Evolutionary conservation across 495 filamentous ascomycete species (phyloP), one percentile per base, ranked within the genome.

Genomic region (Hypoxylon trugodes): DNA sequence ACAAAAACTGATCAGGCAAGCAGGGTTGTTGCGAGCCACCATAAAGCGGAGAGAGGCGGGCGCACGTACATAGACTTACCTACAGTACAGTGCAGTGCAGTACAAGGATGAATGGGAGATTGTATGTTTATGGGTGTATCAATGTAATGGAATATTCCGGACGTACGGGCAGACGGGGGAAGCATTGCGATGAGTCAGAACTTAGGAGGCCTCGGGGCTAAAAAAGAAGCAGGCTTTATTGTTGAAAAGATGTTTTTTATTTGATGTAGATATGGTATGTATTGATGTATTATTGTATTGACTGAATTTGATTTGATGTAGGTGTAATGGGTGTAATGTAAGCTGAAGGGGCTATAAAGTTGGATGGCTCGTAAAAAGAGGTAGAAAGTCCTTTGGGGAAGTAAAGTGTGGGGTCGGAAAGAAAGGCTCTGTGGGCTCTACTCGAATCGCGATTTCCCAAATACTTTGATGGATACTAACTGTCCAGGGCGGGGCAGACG

Each of bases 361-460:
- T n/a, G n/a, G n/a, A n/a, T n/a, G n/a, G n/a, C n/a, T n/a, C n/a
- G n/a, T n/a, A n/a, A 40, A 40, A 40, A 40, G 7, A 4, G 21
- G 37, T 51, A 54, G 26, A 54, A 37, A 47, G 41, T 52, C 45
- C 42, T 36, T 53, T 51, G 33, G 43, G 51, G 45, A 57, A 58
- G n/a, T 41, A 38, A 49, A 64, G 36, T 66, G 56, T 61, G 56
- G 63, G 63, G 63, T 52, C 37, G 26, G 46, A 54, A 48, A 58
- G 19, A 55, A 38, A 35, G 18, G 40, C 28, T 32, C 18, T n/a
- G 15, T n/a, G n/a, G n/a, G n/a, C n/a, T n/a, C n/a, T n/a, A 30
- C 18, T 33, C 18, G 35, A 65, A 65, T 65, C 61, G 61, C 61
- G 61, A 65, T 65, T 65, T 59, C 61, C 32, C 8, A 41, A 45